Evolutionary conservation across 108 stramenopile species (phyloP).

Genomic region (Tribonema minus): DNA sequence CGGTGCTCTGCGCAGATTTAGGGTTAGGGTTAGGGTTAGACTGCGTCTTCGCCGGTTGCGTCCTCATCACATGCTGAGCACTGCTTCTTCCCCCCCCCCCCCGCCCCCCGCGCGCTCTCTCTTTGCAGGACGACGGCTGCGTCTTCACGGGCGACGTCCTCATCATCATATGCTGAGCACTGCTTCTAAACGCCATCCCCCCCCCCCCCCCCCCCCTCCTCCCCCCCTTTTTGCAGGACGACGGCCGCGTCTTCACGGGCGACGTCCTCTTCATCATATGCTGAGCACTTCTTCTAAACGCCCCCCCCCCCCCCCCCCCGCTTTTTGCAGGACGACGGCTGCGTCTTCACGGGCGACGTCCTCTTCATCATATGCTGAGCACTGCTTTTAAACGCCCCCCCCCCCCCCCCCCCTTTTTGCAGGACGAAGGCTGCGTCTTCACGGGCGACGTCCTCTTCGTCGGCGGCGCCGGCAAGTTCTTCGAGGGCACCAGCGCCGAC

Average conservation of each 20-base stretch:
- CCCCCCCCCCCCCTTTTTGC: background rate
- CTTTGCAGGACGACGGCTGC: background rate
- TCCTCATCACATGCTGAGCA: too few species aligned
- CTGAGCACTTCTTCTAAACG: too few species aligned
- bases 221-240: too few species aligned
- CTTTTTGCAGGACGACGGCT: too few species aligned
- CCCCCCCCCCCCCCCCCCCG: background rate
- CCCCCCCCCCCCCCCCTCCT: too few species aligned
- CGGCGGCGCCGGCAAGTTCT: constrained; percentile 61
- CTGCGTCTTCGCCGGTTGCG: background rate
- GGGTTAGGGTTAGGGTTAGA: too few species aligned
- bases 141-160: constrained; percentile 72
- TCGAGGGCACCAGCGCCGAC: constrained; percentile 54
- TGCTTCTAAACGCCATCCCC: background rate
- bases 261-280: too few species aligned
- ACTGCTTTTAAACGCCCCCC: too few species aligned
- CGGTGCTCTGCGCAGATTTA: too few species aligned
- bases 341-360: background rate
- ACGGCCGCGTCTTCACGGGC: too few species aligned
- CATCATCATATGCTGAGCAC: too few species aligned
- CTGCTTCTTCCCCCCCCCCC: background rate
- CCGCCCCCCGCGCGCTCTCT: background rate
- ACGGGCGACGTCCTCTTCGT: constrained; percentile 73
- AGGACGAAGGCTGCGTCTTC: constrained; percentile 44
- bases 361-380: too few species aligned